Base-by-base conservation (phyloP, 75 land plant genomes). In the Picea glauca region DNA sequence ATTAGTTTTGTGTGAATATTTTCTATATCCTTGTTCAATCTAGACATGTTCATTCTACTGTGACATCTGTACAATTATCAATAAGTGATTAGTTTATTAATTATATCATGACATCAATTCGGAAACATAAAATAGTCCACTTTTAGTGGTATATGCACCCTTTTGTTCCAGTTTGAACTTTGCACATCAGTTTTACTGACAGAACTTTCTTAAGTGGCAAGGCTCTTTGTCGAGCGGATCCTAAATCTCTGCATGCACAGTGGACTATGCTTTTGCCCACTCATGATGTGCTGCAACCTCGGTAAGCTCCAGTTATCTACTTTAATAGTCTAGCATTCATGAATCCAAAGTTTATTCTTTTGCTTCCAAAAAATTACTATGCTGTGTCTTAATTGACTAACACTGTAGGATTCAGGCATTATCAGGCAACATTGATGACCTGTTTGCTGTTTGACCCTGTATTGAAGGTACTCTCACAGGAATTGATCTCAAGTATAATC, bases 191-290 rank as follows among this genome's bases (percentile, higher is more conserved):
- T 56, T 26, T 57, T 40, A 58, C 75, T 72, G 67, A 72, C 61
- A 18, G 4, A 31, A 14, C 14, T 50, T 59, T 40, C 46, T 79
- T 35, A 76, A 60, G 23, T 65, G 58, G 80, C 68, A 70, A 98
- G 98, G 99, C 94, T 84, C 84, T 98, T 76, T 94, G 94, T 78
- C 87, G 84, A 80, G 94, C 96, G 79, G 96, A 98, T 77, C 93
- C 98, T 0, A 95, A 93, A 76, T 84, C 90, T 40, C 85, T 95
- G 20, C 87, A 91, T 83, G 88, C 94, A 66, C 88, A 91, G 64
- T 98, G 98, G 98, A 85, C 91, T 58, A 63, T 93, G 76, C 87
- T 98, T 80, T 83, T 98, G 78, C 99, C 98, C 35, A 89, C 94
- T 2, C 85, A 81, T 81, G 96, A 98, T 87, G 95, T 95, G 18